Conservation (phyloP, 345 rosid species). For the Bretschneidera sinensis region DNA sequence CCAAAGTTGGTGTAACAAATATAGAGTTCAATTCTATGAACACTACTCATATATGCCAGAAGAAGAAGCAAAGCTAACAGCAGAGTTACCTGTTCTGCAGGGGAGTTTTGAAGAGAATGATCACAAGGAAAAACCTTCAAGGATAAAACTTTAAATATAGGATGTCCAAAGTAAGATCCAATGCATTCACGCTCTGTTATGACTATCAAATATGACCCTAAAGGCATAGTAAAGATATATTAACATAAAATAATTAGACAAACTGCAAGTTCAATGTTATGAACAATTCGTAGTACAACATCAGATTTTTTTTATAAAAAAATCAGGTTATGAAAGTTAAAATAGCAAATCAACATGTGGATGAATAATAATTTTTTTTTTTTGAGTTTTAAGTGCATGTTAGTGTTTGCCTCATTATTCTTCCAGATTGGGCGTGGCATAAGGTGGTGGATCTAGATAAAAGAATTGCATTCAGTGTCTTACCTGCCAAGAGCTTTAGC, state of each 20-base stretch:
- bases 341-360: not conserved
- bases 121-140: slow-evolving; percentile 89
- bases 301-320: not conserved
- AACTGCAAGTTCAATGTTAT: not conserved
- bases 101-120: slow-evolving; percentile 60
- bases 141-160: slow-evolving; percentile 68
- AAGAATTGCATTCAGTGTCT: not conserved
- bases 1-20: slow-evolving; percentile 15
- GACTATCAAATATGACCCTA: slow-evolving; percentile 85
- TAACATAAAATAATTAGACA: not conserved
- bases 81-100: slow-evolving; percentile 66
- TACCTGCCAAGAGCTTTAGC: slow-evolving; percentile 93
- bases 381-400: too few relatives aligned
- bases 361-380: not conserved
- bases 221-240: slow-evolving; percentile 4
- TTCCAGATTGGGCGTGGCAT: not conserved
- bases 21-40: slow-evolving; percentile 6
- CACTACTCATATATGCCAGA: slow-evolving; percentile 2
- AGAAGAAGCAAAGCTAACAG: slow-evolving; percentile 2
- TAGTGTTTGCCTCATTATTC: not conserved
- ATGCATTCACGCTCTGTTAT: slow-evolving; percentile 71
- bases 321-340: not conserved
- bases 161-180: slow-evolving; percentile 80
- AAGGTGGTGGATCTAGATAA: not conserved
- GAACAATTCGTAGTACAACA: not conserved